phyloP scores from a whole-genome alignment of 257 asterid species.

The Solanum rostratum region DNA sequence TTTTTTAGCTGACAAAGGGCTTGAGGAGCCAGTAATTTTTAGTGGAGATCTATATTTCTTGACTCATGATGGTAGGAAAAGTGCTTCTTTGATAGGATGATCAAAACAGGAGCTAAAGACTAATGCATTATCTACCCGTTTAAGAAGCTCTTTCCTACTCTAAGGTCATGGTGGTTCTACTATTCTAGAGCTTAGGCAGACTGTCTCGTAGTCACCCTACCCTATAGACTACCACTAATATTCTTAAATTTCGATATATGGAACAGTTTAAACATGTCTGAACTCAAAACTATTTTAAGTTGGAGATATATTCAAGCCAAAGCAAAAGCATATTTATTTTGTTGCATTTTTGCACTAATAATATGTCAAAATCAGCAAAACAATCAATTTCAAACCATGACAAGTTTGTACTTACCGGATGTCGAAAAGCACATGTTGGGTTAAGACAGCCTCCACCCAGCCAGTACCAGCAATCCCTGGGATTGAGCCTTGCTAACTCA shows the following conservation, averaged over 20 bases:
- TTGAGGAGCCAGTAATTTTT: neutral
- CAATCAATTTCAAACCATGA: neutral
- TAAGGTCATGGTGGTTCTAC: constrained; percentile 21
- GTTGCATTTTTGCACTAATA: neutral
- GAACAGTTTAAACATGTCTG: neutral
- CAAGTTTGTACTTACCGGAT: constrained; percentile 23
- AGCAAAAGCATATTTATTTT: neutral
- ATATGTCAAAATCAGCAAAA: neutral
- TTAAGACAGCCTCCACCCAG: constrained; percentile 23
- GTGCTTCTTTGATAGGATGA: constrained; percentile 32
- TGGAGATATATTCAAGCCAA: neutral
- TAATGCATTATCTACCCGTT: neutral
- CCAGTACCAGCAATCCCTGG: constrained; percentile 40
- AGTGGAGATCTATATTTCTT: neutral
- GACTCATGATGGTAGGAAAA: constrained; percentile 28
- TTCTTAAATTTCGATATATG: neutral
- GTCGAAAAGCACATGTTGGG: constrained; percentile 31
- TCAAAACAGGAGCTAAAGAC: neutral
- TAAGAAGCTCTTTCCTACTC: neutral
- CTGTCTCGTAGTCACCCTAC: neutral
- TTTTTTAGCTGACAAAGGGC: constrained; percentile 1
- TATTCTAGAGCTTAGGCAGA: constrained; percentile 10
- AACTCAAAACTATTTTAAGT: neutral
- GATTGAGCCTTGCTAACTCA: constrained; percentile 37
- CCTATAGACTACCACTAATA: neutral